Base-by-base conservation (phyloP, 169 alveolate genomes). In the Babesia gibsoni region DNA sequence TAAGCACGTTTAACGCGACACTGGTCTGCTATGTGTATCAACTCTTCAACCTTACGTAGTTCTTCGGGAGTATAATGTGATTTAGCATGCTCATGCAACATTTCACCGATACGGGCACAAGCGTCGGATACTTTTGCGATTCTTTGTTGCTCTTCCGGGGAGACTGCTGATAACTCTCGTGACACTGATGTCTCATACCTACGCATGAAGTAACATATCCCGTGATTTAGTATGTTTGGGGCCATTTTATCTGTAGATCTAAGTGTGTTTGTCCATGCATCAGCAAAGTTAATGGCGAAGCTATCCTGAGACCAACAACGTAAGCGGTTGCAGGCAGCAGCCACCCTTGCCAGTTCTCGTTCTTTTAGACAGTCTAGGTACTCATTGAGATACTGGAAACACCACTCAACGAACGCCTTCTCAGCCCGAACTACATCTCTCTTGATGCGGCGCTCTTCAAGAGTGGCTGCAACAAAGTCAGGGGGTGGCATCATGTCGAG, bases 101-200 rank as follows among this genome's bases (percentile, higher is more conserved):
- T 43, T 3, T 77, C 81, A n/a, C 80, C 74, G 5, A 77, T 45
- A 10, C 64, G 46, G 0, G 80, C 86, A 18, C 86, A 77, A n/a
- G 46, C 36, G 50, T 77, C 59, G 37, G 80, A 63, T 8, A 77
- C 54, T 25, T 52, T 56, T 6, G 70, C 49, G 8, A 59, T 18
- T 1, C 29, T 18, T 23, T 20, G 43, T 27, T 59, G 57, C 12
- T 48, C 73, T 32, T 4, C 69, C 10, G 8, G 29, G 25, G 35
- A 23, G 18, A 14, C 10, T 16, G 46, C 37, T 9, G 46, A 54
- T 3, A 63, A 57, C 59, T 77, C 86, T 18, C 77, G 18, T 27
- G 50, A 20, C 3, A 77, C 69, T 3, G 86, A 77, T 27, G 86
- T 48, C 36, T 77, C 86, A 43, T 77, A 77, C 27, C 86, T 45